Percentiles rank a stretch among this genome's conserved stretches.
Evolutionary conservation across 2,329 filamentous ascomycete genomes (phyloP).

Genomic region (Phialophora chinensis): DNA sequence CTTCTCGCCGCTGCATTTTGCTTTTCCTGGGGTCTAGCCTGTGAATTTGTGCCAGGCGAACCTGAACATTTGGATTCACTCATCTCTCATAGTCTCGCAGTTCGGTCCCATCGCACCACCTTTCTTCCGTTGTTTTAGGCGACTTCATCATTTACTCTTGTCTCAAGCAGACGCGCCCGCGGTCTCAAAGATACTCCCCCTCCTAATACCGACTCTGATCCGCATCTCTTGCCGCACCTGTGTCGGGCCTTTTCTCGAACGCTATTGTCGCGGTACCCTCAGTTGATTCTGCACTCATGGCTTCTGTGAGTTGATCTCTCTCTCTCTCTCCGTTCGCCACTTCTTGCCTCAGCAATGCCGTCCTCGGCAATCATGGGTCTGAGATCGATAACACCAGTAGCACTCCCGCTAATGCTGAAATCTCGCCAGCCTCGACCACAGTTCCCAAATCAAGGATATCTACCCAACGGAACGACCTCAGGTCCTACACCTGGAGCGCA

Average conservation of each 20-base stretch:
- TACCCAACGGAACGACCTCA: slow-evolving; percentile 53
- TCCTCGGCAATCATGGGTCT: slow-evolving; percentile 48
- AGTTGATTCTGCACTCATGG: slow-evolving; percentile 46
- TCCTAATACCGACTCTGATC: slow-evolving; percentile 26
- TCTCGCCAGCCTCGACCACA: slow-evolving; percentile 39
- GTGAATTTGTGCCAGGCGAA: slow-evolving; percentile 20
- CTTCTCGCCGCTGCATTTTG: slow-evolving; percentile 16
- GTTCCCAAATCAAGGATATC: slow-evolving; percentile 43
- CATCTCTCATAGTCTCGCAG: slow-evolving; percentile 7
- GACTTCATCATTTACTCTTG: not conserved
- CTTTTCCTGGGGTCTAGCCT: slow-evolving; percentile 20
- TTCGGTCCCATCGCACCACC: slow-evolving; percentile 9
- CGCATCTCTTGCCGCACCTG: slow-evolving; percentile 22
- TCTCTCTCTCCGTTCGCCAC: slow-evolving; percentile 15
- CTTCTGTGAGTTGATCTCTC: slow-evolving; percentile 52
- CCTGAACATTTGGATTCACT: slow-evolving; percentile 13
- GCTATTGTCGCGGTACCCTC: slow-evolving; percentile 10
- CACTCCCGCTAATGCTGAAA: slow-evolving; percentile 34
- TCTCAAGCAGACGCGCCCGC: not conserved
- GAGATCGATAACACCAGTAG: slow-evolving; percentile 20
- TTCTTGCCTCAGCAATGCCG: slow-evolving; percentile 31
- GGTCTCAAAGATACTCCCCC: not conserved
- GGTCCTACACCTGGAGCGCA: slow-evolving; percentile 54
- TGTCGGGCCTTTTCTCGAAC: slow-evolving; percentile 24
- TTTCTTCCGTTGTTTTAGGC: slow-evolving; percentile 16